Conservation (phyloP, 2,329 filamentous ascomycete species). For the Zopfia rhizophila region DNA sequence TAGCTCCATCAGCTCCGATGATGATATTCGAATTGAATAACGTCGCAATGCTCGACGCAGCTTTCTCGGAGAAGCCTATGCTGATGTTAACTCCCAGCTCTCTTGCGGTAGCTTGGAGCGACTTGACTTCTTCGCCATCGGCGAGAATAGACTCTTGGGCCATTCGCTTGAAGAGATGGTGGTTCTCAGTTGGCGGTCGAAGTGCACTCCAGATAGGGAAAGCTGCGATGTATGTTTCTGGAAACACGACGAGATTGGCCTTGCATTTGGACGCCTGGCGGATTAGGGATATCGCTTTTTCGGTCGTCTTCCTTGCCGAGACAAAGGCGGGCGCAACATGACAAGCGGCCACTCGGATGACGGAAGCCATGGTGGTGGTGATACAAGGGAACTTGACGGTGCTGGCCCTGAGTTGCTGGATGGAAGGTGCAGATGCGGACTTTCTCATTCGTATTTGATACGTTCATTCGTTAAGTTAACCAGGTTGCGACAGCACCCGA, state of each 20-base stretch:
- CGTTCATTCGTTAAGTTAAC: too few relatives aligned
- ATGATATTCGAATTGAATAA: conserved; percentile 65
- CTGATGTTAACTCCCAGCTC: conserved; percentile 55
- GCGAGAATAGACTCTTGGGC: conserved; percentile 56
- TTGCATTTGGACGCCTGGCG: conserved; percentile 54
- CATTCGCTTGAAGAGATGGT: conserved; percentile 61
- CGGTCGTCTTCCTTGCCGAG: conserved; percentile 56
- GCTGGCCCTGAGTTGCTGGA: too few relatives aligned
- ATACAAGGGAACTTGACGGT: too few relatives aligned
- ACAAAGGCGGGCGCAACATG: conserved; percentile 58
- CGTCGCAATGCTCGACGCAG: conserved; percentile 56
- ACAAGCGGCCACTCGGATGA: conserved; percentile 38
- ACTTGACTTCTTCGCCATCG: conserved; percentile 58
- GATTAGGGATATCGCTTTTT: conserved; percentile 60
- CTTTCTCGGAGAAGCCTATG: conserved; percentile 63
- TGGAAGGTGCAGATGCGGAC: too few relatives aligned
- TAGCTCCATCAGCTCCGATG: conserved; percentile 56
- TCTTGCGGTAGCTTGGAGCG: conserved; percentile 54
- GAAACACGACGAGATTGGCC: conserved; percentile 65
- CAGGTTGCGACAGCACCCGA: too few relatives aligned
- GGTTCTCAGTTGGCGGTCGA: conserved; percentile 61
- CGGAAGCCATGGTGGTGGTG: too few relatives aligned
- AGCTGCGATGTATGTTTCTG: conserved; percentile 64
- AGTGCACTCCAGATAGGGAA: conserved; percentile 65
- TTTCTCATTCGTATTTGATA: too few relatives aligned